Conservation (phyloP, 2,329 filamentous ascomycete species). For the Ceratocystis destructans region DNA sequence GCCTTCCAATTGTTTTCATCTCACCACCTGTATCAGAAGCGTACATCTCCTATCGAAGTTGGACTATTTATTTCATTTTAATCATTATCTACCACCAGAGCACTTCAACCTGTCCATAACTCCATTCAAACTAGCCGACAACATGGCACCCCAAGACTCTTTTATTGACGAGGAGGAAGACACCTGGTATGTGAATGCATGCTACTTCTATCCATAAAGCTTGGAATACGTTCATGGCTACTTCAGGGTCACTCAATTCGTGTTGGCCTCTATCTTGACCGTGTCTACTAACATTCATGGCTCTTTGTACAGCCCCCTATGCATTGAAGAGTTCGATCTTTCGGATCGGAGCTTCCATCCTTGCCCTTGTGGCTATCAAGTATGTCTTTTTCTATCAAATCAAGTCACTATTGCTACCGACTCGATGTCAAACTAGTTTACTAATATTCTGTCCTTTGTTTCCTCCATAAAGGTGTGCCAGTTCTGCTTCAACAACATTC, state of each 20-base stretch:
- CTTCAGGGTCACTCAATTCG: neutral
- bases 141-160: conserved; percentile 54
- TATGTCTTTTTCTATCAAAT: conserved; percentile 32
- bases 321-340: conserved; percentile 97
- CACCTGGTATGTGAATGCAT: conserved; percentile 42
- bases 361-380: conserved; percentile 96
- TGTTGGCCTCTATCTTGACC: neutral
- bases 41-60: neutral
- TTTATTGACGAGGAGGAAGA: conserved; percentile 62
- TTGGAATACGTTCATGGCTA: neutral
- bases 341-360: conserved; percentile 94
- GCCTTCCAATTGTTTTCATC: conserved; percentile 9
- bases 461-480: conserved; percentile 67
- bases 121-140: conserved; percentile 21
- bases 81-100: conserved; percentile 19
- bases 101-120: conserved; percentile 19
- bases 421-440: neutral
- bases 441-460: neutral
- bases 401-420: neutral
- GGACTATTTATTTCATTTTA: conserved; percentile 14
- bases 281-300: conserved; percentile 19
- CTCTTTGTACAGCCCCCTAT: conserved; percentile 60
- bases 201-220: neutral
- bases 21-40: neutral
- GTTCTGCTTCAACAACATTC: conserved; percentile 99